A percentile compares a stretch with the other conserved stretches of the same genome.
These are phyloP conservation scores for Chlamydomonas applanata DNA, from an alignment of 139 green algal genomes.

Conservation along the genomic window DNA sequence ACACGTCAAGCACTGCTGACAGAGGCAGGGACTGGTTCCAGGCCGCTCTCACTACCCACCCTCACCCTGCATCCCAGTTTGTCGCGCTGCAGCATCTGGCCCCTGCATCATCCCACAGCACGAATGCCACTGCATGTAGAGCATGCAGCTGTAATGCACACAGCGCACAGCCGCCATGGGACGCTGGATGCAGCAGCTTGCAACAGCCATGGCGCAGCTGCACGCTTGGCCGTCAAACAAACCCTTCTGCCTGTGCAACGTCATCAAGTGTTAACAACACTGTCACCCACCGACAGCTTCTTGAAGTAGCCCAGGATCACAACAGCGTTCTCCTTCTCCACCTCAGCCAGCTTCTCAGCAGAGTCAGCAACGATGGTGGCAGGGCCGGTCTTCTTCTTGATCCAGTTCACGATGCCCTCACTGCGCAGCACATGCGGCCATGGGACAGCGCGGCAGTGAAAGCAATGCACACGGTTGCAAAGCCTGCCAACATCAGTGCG, in stretches of 20 bases:
- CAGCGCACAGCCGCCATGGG: neutral
- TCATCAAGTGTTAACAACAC: neutral
- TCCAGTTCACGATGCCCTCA: constrained; percentile 75
- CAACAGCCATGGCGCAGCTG: too few species aligned
- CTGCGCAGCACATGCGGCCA: too few species aligned
- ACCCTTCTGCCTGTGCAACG: neutral
- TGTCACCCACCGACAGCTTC: constrained; percentile 37
- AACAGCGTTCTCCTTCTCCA: constrained; percentile 49
- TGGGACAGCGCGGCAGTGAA: too few species aligned
- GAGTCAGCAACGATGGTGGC: constrained; percentile 53
- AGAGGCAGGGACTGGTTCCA: too few species aligned
- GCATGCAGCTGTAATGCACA: too few species aligned
- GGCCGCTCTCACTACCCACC: too few species aligned
- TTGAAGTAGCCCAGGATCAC: constrained; percentile 77
- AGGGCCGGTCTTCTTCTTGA: constrained; percentile 90
- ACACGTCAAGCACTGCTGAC: too few species aligned
- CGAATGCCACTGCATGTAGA: too few species aligned
- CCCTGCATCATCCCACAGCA: too few species aligned
- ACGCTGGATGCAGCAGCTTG: too few species aligned
- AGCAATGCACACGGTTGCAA: too few species aligned
- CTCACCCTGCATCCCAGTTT: neutral
- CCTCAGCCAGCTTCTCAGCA: constrained; percentile 46
- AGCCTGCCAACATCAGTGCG: too few species aligned
- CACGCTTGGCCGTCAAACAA: neutral
- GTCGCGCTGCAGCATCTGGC: neutral